These are phyloP conservation scores for Saturnispora sanitii DNA, from an alignment of 805 yeast genomes.

Conservation along the genomic window DNA sequence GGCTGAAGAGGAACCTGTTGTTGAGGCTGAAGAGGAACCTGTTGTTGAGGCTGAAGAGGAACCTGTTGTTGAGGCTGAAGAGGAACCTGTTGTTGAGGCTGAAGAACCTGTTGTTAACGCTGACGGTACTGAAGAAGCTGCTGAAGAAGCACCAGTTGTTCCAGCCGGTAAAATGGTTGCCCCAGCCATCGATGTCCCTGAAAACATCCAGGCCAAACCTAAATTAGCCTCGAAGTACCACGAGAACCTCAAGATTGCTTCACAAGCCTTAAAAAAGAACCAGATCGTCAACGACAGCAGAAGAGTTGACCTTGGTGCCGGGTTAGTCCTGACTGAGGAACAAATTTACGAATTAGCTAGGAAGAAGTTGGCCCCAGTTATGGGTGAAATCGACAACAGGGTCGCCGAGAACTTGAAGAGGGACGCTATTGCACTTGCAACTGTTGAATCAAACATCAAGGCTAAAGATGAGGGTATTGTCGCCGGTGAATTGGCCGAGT, in stretches of 20 bases:
- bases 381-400: constrained; percentile 40
- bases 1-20: constrained; percentile 6
- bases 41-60: constrained; percentile 5
- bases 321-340: constrained; percentile 43
- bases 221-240: constrained; percentile 37
- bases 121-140: constrained; percentile 1
- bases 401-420: constrained; percentile 31
- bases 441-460: constrained; percentile 22
- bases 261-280: constrained; percentile 33
- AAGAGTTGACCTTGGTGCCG: constrained; percentile 43
- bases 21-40: constrained; percentile 9
- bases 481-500: constrained; percentile 30
- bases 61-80: constrained; percentile 8
- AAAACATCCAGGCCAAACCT: constrained; percentile 31
- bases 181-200: constrained; percentile 26
- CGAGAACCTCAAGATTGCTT: constrained; percentile 40
- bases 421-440: constrained; percentile 24
- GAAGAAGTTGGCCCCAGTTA: constrained; percentile 44
- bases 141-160: constrained; percentile 7
- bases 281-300: constrained; percentile 40
- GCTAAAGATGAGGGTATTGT: constrained; percentile 24
- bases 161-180: constrained; percentile 7
- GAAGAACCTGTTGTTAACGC: neutral
- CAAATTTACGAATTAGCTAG: constrained; percentile 48
- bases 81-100: neutral